Evolutionary conservation across 1,284 basidiomycete species (phyloP).

Genomic region (Kwoniella shivajii): DNA sequence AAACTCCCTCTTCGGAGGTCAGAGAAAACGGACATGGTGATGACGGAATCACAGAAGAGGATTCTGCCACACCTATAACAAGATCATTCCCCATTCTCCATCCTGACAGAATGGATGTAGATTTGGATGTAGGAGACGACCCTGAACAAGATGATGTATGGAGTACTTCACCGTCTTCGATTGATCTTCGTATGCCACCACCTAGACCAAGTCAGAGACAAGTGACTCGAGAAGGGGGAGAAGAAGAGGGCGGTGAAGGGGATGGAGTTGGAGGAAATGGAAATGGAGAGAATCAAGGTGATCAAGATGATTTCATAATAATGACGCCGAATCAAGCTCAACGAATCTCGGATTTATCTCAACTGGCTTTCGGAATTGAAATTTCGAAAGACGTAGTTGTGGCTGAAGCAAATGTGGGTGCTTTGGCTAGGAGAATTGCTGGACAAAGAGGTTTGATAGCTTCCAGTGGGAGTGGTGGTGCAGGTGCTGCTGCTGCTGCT

Average conservation of each 20-base stretch:
- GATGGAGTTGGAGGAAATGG: neutral
- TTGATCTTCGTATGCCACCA: slow-evolving; percentile 3
- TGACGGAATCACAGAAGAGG: neutral
- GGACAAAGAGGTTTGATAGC: slow-evolving; percentile 65
- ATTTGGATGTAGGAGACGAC: neutral
- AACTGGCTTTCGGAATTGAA: slow-evolving; percentile 82
- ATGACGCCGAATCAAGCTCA: slow-evolving; percentile 88
- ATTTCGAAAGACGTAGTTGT: slow-evolving; percentile 85
- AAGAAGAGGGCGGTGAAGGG: neutral
- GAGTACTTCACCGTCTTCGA: slow-evolving; percentile 1
- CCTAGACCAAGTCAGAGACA: neutral
- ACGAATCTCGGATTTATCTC: slow-evolving; percentile 75
- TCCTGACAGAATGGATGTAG: neutral
- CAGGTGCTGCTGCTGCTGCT: neutral
- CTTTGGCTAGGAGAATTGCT: slow-evolving; percentile 79
- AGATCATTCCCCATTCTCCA: neutral
- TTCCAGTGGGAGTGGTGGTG: neutral
- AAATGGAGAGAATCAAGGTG: slow-evolving; percentile 52
- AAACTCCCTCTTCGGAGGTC: too few relatives aligned
- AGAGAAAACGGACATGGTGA: neutral
- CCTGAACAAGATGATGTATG: neutral
- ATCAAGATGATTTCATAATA: slow-evolving; percentile 91
- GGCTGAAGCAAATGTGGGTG: slow-evolving; percentile 85
- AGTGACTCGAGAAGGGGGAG: neutral
- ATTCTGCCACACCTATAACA: neutral